phyloP scores from a whole-genome alignment of 768 basidiomycete species.

The Rhizopogon vinicolor region DNA sequence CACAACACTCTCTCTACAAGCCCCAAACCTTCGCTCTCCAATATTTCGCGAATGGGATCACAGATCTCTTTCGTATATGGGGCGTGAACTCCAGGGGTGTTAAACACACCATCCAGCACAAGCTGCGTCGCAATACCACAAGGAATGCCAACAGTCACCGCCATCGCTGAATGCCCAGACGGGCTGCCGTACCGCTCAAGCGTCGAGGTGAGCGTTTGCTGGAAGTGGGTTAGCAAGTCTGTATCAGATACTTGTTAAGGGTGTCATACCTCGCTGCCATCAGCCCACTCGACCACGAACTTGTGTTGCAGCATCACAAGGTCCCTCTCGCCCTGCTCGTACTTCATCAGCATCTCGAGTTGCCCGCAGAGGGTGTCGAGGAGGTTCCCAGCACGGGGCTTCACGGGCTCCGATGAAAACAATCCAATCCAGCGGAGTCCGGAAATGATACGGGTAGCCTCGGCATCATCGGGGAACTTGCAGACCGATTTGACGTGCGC shows the following conservation, averaged over 20 bases:
- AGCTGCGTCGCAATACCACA: slow-evolving; percentile 93
- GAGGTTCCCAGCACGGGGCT: slow-evolving; percentile 65
- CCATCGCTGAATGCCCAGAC: slow-evolving; percentile 85
- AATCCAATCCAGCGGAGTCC: slow-evolving; percentile 93
- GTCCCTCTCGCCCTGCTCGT: slow-evolving; percentile 87
- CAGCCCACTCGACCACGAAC: slow-evolving; percentile 86
- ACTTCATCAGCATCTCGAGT: slow-evolving; percentile 90
- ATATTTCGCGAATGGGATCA: slow-evolving; percentile 58
- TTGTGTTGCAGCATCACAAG: slow-evolving; percentile 99
- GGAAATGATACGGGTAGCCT: slow-evolving; percentile 75
- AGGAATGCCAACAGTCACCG: slow-evolving; percentile 84
- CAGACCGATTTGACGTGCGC: slow-evolving; percentile 65
- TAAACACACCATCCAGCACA: slow-evolving; percentile 82
- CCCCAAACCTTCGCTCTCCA: slow-evolving; percentile 75
- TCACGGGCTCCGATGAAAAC: slow-evolving; percentile 67
- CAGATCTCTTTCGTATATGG: slow-evolving; percentile 88
- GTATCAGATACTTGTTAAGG: background rate
- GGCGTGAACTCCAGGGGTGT: slow-evolving; percentile 72
- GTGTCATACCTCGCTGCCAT: slow-evolving; percentile 61
- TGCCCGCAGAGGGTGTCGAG: slow-evolving; percentile 92
- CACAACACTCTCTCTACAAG: slow-evolving; percentile 66
- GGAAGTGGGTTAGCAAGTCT: slow-evolving; percentile 3
- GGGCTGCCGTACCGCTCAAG: slow-evolving; percentile 85
- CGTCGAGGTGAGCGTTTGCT: slow-evolving; percentile 88
- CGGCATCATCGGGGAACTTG: slow-evolving; percentile 66